Conservation (phyloP, 2,329 filamentous ascomycete species). For the Colletotrichum scovillei region DNA sequence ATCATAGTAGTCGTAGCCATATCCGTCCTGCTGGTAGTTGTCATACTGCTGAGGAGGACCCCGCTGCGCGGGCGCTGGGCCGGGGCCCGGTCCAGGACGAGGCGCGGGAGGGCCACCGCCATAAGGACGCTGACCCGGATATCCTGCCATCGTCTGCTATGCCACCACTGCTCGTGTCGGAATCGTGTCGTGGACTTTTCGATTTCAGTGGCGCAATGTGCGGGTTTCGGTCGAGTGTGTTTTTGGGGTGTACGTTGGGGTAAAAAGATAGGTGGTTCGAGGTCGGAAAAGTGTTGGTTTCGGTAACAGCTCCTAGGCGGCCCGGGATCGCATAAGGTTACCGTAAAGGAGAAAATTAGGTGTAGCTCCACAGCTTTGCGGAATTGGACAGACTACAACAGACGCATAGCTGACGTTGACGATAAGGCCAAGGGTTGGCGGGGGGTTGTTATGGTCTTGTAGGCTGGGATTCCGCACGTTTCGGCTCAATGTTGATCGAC, state of each 20-base stretch:
- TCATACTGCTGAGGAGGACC: constrained; percentile 55
- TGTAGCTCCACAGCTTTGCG: constrained; percentile 34
- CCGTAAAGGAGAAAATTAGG: constrained; percentile 31
- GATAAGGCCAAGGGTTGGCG: constrained; percentile 20
- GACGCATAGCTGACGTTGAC: constrained; percentile 23
- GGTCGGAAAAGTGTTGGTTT: constrained; percentile 19
- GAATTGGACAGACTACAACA: constrained; percentile 28
- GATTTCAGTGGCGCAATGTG: constrained; percentile 3
- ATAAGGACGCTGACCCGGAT: constrained; percentile 60
- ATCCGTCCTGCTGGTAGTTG: constrained; percentile 55
- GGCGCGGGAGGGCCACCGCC: constrained; percentile 56
- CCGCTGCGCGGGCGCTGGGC: constrained; percentile 36
- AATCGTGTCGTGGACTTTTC: background rate
- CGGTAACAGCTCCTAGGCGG: constrained; percentile 16
- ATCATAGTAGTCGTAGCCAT: constrained; percentile 58
- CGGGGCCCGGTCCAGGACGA: constrained; percentile 46
- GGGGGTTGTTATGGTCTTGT: background rate
- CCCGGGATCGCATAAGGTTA: constrained; percentile 21
- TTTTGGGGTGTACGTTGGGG: background rate
- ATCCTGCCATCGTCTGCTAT: constrained; percentile 40
- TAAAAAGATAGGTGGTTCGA: background rate
- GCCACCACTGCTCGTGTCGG: constrained; percentile 6
- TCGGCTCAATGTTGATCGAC: constrained; percentile 52
- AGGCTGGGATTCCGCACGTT: constrained; percentile 40
- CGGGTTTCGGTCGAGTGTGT: background rate